Percentiles rank a stretch among this genome's conserved stretches.
phyloP scores from a whole-genome alignment of 2,329 filamentous ascomycete genomes.

The Nemania abortiva region DNA sequence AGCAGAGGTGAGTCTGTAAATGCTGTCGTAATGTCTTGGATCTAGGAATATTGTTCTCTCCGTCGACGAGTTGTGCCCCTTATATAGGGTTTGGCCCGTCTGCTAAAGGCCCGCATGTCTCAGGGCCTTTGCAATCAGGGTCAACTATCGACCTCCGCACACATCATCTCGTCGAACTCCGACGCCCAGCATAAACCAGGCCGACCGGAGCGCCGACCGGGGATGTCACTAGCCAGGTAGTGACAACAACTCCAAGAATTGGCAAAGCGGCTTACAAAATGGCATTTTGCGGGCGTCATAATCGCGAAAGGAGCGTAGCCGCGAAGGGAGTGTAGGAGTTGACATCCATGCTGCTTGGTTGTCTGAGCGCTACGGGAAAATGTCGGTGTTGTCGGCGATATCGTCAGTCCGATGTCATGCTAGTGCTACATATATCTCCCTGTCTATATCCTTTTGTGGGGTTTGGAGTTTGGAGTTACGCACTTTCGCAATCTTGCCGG shows the following conservation, averaged over 20 bases:
- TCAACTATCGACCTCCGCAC: background rate
- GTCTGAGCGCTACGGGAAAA: background rate
- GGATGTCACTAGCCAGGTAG: background rate
- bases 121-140: background rate
- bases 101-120: background rate
- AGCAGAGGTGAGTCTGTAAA: background rate
- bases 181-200: background rate
- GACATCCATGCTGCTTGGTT: background rate
- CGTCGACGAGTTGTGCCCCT: background rate
- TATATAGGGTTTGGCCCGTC: conserved; percentile 14
- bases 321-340: background rate
- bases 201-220: background rate
- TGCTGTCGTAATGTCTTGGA: conserved; percentile 4
- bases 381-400: background rate
- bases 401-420: background rate
- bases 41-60: background rate
- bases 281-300: background rate
- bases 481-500: background rate
- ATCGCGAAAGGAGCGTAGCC: background rate
- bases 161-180: conserved; percentile 8
- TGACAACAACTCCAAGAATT: background rate
- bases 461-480: background rate
- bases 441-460: background rate
- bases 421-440: too few relatives aligned
- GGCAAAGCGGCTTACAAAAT: background rate